phyloP scores from a whole-genome alignment of 805 yeast species.

The Lachancea meyersii region DNA sequence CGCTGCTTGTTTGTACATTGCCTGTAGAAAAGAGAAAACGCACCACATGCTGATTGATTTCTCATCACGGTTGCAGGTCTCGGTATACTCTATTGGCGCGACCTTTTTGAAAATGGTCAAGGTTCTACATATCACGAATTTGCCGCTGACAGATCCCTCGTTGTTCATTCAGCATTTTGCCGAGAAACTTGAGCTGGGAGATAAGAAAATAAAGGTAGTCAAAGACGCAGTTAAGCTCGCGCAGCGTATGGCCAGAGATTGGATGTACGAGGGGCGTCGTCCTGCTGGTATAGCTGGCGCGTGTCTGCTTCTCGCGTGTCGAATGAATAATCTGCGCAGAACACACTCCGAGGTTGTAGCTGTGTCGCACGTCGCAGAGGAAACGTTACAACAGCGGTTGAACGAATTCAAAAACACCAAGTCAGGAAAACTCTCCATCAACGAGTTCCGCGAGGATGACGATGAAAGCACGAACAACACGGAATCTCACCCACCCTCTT shows the following conservation, averaged over 20 bases:
- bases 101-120: constrained; percentile 92
- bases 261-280: constrained; percentile 95
- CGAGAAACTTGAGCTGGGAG: constrained; percentile 77
- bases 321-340: constrained; percentile 93
- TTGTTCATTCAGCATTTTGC: constrained; percentile 91
- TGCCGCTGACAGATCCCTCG: constrained; percentile 93
- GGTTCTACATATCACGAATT: constrained; percentile 61
- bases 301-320: constrained; percentile 82
- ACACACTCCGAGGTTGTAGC: constrained; percentile 92
- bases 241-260: constrained; percentile 85
- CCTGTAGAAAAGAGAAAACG: constrained; percentile 86
- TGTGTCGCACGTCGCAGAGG: constrained; percentile 91
- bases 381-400: constrained; percentile 82
- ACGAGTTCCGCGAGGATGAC: constrained; percentile 53
- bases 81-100: constrained; percentile 93
- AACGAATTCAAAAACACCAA: constrained; percentile 78
- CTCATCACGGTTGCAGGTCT: constrained; percentile 79
- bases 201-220: constrained; percentile 63
- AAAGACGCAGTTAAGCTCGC: constrained; percentile 84
- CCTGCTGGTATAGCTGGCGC: constrained; percentile 99
- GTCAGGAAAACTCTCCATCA: constrained; percentile 67
- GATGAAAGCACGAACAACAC: constrained; percentile 28
- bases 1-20: constrained; percentile 90
- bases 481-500: constrained; percentile 66
- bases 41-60: constrained; percentile 96